Evolutionary conservation across 164 flowering plant species (phyloP), one percentile per base, ranked within the genome.

Genomic region (Nelumbo lutea): DNA sequence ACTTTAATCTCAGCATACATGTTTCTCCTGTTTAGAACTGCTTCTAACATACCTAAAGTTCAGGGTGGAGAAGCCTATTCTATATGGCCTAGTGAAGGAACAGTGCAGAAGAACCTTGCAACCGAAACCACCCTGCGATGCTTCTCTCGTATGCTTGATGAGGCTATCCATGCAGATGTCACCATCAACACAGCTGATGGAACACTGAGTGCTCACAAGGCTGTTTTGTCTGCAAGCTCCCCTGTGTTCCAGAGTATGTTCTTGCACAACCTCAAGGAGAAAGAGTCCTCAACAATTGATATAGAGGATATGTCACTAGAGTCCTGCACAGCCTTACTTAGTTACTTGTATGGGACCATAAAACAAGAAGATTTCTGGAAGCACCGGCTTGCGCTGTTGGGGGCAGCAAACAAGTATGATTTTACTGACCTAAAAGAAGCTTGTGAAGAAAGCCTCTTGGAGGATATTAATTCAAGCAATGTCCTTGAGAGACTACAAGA

Each of bases 181-280:
- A 87, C 88, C 73, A 91, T 94, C 71, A 81, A 79, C 73, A 84
- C 90, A 1, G 76, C 87, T 4, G 86, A 84, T 59, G 96, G 96
- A 60, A 75, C 83, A 48, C 74, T 93, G 45, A 77, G 72, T 53
- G 93, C 97, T 62, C 98, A 94, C 84, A 91, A 85, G 73, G 94
- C 97, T 7, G 62, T 94, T 67, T 76, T 91, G 7, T 78, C 96
- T 27, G 91, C 93, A 40, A 88, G 91, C 71, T 94, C 98, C 42
- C 87, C 97, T 2, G 97, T 91, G 59, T 94, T 94, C 75, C 76
- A 78, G 53, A 85, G 93, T 82, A 90, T 91, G 98, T 94, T 91
- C 78, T 69, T 67, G 39, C 96, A 91, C 72, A 43, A 91, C 72
- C 89, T 90, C 65, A 85, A 79, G 78, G 98, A 93, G 75, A 90